A percentile compares a stretch with the other conserved stretches of the same genome.
These are phyloP conservation scores for Cladosporium cucumerinum DNA, from an alignment of 2,329 filamentous ascomycete species.

Conservation along the genomic window DNA sequence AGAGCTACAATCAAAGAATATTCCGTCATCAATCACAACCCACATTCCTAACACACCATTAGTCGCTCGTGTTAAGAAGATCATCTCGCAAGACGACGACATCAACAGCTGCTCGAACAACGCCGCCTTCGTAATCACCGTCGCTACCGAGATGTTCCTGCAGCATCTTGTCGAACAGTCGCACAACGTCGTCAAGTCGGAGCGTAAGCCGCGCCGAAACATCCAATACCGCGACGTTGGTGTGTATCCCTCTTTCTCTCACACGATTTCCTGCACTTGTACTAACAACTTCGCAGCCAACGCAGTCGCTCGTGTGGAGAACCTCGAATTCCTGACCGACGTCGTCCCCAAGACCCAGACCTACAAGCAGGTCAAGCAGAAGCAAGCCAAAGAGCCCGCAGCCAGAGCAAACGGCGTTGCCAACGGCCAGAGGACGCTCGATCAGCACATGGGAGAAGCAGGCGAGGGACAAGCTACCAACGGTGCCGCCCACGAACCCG, in stretches of 20 bases:
- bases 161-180: slow-evolving; percentile 83
- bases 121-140: slow-evolving; percentile 86
- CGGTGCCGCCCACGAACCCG: slow-evolving; percentile 21
- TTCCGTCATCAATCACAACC: slow-evolving; percentile 18
- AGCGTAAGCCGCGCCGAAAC: slow-evolving; percentile 86
- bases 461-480: slow-evolving; percentile 24
- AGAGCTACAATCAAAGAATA: not conserved
- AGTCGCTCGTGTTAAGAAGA: slow-evolving; percentile 96
- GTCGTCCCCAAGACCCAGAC: slow-evolving; percentile 82
- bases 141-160: slow-evolving; percentile 94
- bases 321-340: slow-evolving; percentile 91
- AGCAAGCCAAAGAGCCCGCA: slow-evolving; percentile 29
- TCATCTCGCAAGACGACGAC: slow-evolving; percentile 83
- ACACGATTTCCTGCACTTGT: not conserved
- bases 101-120: slow-evolving; percentile 86
- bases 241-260: slow-evolving; percentile 40
- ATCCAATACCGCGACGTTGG: slow-evolving; percentile 94
- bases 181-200: slow-evolving; percentile 83
- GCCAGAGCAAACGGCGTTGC: slow-evolving; percentile 13
- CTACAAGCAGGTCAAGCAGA: slow-evolving; percentile 73
- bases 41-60: slow-evolving; percentile 12
- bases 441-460: slow-evolving; percentile 18
- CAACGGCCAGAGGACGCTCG: slow-evolving; percentile 21
- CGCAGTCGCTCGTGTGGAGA: slow-evolving; percentile 83
- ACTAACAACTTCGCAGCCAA: slow-evolving; percentile 54